A percentile compares a stretch with the other conserved stretches of the same genome.
Evolutionary conservation across 164 flowering plant genomes (phyloP).

Genomic region (Santalum album): DNA sequence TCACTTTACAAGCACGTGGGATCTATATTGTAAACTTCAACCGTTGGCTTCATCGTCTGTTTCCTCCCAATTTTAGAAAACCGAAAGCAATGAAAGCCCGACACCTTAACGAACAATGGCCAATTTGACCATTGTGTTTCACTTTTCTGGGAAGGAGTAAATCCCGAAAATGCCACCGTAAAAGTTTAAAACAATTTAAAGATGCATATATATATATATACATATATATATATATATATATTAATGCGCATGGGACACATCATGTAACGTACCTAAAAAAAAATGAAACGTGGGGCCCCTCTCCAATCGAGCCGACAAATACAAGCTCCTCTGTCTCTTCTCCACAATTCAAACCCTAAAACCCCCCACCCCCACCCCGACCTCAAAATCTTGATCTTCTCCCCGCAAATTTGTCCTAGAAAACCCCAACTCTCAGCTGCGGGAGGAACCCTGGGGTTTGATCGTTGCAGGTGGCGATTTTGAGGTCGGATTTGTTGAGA

Average conservation of each 20-base stretch:
- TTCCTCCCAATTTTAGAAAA: too few relatives aligned
- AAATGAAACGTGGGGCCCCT: neutral
- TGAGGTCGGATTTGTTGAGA: constrained; percentile 7
- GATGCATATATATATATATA: too few relatives aligned
- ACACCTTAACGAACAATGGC: too few relatives aligned
- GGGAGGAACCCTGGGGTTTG: neutral
- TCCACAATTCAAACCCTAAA: neutral
- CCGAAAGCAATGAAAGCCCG: too few relatives aligned
- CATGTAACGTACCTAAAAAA: neutral
- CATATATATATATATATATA: too few relatives aligned
- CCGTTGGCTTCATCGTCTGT: too few relatives aligned
- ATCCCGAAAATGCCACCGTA: too few relatives aligned
- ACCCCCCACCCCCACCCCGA: neutral
- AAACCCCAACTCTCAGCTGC: neutral
- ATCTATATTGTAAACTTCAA: too few relatives aligned
- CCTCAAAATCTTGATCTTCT: neutral
- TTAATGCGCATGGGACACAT: neutral
- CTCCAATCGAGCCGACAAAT: neutral
- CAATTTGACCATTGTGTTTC: too few relatives aligned
- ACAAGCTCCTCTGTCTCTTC: neutral
- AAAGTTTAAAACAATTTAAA: too few relatives aligned
- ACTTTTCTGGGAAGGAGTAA: too few relatives aligned
- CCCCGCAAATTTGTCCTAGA: neutral
- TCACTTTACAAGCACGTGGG: too few relatives aligned
- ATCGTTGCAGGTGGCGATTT: neutral